Base-by-base conservation (phyloP, 148 eudicot genomes). In the Linanthus parryae region DNA sequence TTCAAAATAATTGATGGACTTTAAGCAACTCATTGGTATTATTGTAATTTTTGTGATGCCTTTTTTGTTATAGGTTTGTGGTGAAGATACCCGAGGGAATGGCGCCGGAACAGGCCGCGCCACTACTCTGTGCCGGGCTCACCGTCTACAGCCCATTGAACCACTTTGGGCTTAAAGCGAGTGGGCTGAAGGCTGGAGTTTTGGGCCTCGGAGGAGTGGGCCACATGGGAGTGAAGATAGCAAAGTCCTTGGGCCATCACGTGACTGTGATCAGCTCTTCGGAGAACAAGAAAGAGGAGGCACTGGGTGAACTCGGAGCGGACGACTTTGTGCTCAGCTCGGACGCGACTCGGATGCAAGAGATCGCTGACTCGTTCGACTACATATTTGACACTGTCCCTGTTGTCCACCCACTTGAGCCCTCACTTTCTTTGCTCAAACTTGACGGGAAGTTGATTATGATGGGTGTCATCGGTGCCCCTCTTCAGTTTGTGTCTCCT, bases 161-260 rank as follows among this genome's bases (percentile, higher is more conserved):
- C 44, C 95, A 85, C 42, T 89, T 82, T 50, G 90, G 88, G 54
- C 70, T 89, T 24, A 62, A 55, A 63, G 46, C 77, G 13, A 73
- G 75, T 59, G 97, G 95, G 42, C 66, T 89, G 4, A 77, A 64
- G 66, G 97, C 90, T 0, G 95, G 82, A 0, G 82, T 89, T 44
- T 57, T 85, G 64, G 97, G 97, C 24, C 79, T 89, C 0, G 97
- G 97, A 20, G 97, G 97, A 8, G 97, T 89, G 39, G 97, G 97
- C 20, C 97, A 89, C 43, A 85, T 89, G 97, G 97, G 97, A 3
- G 97, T 89, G 14, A 79, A 82, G 50, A 79, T 89, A 36, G 97
- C 95, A 5, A 88, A 88, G 63, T 87, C 90, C 11, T 79, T 88
- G 97, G 97, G 94, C 19, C 97, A 88, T 31, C 80, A 89, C 48